Evolutionary conservation across 2,329 filamentous ascomycete species (phyloP).

Genomic region (Curvularia lunata): DNA sequence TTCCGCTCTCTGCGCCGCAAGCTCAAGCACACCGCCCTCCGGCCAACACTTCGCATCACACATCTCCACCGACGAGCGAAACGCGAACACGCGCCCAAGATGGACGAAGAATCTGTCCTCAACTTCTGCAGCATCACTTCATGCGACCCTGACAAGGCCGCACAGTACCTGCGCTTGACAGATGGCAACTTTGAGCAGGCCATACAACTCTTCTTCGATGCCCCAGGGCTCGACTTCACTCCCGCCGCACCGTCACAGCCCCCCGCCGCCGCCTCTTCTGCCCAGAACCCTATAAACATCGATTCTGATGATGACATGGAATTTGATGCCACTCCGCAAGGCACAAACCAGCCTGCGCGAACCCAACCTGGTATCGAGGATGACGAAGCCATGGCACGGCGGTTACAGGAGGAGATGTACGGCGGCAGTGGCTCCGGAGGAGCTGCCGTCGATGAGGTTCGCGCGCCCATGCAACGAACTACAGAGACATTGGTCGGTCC

Average conservation of each 20-base stretch:
- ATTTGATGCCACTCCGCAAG: constrained; percentile 49
- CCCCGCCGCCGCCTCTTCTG: constrained; percentile 47
- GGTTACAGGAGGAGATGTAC: constrained; percentile 92
- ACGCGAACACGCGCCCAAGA: constrained; percentile 21
- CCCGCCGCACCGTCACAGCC: constrained; percentile 46
- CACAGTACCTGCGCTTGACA: constrained; percentile 83
- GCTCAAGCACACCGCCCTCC: neutral
- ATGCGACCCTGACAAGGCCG: constrained; percentile 73
- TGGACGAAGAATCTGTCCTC: constrained; percentile 65
- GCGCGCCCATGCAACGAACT: constrained; percentile 88
- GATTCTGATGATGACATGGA: constrained; percentile 76
- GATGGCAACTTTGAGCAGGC: constrained; percentile 84
- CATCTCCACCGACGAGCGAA: neutral
- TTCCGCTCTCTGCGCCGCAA: neutral
- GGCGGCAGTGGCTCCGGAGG: constrained; percentile 54
- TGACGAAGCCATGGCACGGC: constrained; percentile 90
- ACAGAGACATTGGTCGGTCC: constrained; percentile 90
- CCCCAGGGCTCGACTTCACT: constrained; percentile 71
- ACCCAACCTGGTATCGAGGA: constrained; percentile 67
- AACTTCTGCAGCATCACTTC: constrained; percentile 85
- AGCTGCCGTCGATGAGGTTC: constrained; percentile 65
- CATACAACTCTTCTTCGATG: constrained; percentile 88
- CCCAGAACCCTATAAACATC: constrained; percentile 70
- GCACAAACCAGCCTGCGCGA: constrained; percentile 30
- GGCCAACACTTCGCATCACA: neutral